Percentiles rank a stretch among this genome's conserved stretches.
phyloP scores from a whole-genome alignment of 1,284 basidiomycete genomes.

The Tranzscheliella williamsii region DNA sequence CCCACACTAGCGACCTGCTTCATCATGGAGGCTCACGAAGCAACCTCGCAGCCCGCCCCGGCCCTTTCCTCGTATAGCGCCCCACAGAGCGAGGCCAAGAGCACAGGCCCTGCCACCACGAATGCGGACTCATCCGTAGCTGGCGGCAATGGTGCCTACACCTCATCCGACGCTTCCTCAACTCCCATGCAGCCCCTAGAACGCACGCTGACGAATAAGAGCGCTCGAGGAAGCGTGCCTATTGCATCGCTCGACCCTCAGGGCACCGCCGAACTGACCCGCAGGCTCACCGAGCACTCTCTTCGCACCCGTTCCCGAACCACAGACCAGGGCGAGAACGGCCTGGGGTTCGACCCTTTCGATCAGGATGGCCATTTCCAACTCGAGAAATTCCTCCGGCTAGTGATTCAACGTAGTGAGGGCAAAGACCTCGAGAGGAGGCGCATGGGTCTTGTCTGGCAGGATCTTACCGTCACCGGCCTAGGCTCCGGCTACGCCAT shows the following conservation, averaged over 20 bases:
- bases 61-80: constrained; percentile 4
- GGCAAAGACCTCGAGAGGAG: constrained; percentile 45
- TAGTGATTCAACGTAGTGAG: constrained; percentile 46
- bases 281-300: constrained; percentile 33
- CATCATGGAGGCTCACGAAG: constrained; percentile 11
- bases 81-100: too few relatives aligned
- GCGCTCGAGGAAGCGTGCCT: constrained; percentile 17
- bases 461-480: constrained; percentile 46
- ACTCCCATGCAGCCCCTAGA: constrained; percentile 7
- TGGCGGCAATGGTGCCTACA: too few relatives aligned
- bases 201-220: constrained; percentile 3
- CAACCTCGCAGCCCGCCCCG: constrained; percentile 13
- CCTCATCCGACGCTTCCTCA: too few relatives aligned
- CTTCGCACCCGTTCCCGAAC: constrained; percentile 4
- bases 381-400: constrained; percentile 56
- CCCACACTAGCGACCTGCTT: not conserved
- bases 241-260: constrained; percentile 25
- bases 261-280: constrained; percentile 37
- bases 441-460: constrained; percentile 44
- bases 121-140: constrained; percentile 6
- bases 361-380: constrained; percentile 59
- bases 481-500: constrained; percentile 42
- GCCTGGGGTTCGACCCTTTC: constrained; percentile 37
- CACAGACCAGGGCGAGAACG: constrained; percentile 11
- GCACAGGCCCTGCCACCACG: constrained; percentile 6